Evolutionary conservation across 495 filamentous ascomycete genomes (phyloP), one percentile per base, ranked within the genome.

Genomic region (Penicillium lividum): DNA sequence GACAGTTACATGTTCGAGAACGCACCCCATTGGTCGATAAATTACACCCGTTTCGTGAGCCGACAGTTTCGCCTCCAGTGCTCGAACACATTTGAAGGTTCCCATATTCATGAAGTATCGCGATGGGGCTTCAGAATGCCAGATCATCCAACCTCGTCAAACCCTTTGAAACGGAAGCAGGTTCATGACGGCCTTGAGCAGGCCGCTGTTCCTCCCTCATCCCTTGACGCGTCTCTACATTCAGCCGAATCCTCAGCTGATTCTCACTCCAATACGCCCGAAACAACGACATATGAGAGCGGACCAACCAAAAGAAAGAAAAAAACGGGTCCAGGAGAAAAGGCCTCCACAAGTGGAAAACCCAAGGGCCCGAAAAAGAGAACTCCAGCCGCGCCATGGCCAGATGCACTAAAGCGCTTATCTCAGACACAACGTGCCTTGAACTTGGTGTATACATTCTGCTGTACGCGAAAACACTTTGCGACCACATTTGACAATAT

Each of bases 371-470:
- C 51, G 30, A 58, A 52, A 53, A 70, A 68, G 46, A 60, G 71
- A 45, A 68, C 64, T 4, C 77, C 75, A 10, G 64, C 66, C 7
- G 55, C 79, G 10, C 83, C 86, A 42, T 95, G 92, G 91, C 93
- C 94, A 0, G 78, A 82, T 1, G 74, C 79, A 53, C 90, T 98
- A 70, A 86, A 83, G 44, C 74, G 77, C 40, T 82, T 98, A 7
- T 84, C 87, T 6, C 86, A 89, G 66, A 89, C 86, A 0, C 89
- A 97, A 68, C 82, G 86, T 53, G 93, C 95, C 7, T 73, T 98
- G 54, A 98, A 96, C 64, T 73, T 97, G 4, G 91, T 97, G 7
- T 96, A 90, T 65, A 98, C 94, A 1, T 98, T 98, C 72, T 92
- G 89, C 71, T 93, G 86, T 66, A 93, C 93, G 7, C 86, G 95